phyloP scores from a whole-genome alignment of 306 rosid species.

The Trifolium repens region DNA sequence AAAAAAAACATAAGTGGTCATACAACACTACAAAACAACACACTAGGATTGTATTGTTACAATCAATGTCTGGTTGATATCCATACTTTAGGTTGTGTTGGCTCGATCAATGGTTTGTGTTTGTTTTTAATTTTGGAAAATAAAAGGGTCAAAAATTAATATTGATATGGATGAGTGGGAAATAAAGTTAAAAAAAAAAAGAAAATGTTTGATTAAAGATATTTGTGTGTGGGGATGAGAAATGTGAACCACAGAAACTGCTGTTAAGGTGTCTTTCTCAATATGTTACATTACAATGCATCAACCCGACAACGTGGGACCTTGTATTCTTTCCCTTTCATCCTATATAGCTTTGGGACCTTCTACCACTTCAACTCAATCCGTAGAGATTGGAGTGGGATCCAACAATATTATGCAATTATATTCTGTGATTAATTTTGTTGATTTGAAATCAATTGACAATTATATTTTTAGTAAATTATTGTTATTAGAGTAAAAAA shows the following conservation, averaged over 20 bases:
- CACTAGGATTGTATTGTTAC: conserved; percentile 41
- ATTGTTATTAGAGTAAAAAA: too few species aligned
- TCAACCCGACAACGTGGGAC: conserved; percentile 76
- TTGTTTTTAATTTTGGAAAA: not conserved
- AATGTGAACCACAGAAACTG: conserved; percentile 43
- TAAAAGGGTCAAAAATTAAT: conserved; percentile 37
- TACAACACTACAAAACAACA: conserved; percentile 38
- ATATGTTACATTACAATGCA: conserved; percentile 61
- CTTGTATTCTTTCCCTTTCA: conserved; percentile 26
- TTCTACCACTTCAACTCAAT: conserved; percentile 24
- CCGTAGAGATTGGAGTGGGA: not conserved
- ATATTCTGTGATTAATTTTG: not conserved
- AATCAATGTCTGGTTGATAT: conserved; percentile 56
- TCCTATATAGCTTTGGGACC: conserved; percentile 46
- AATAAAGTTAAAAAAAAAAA: conserved; percentile 7
- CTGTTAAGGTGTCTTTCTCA: conserved; percentile 58
- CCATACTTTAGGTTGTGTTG: conserved; percentile 44
- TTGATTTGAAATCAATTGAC: not conserved
- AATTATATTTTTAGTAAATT: too few species aligned
- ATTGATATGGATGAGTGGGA: conserved; percentile 41
- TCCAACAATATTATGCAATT: conserved; percentile 1
- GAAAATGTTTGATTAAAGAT: conserved; percentile 11
- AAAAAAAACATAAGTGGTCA: conserved; percentile 49
- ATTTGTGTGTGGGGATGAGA: conserved; percentile 7
- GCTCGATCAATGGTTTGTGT: conserved; percentile 41